These are phyloP conservation scores for Coniochaeta pulveracea DNA, from an alignment of 2,329 filamentous ascomycete genomes.

Conservation along the genomic window DNA sequence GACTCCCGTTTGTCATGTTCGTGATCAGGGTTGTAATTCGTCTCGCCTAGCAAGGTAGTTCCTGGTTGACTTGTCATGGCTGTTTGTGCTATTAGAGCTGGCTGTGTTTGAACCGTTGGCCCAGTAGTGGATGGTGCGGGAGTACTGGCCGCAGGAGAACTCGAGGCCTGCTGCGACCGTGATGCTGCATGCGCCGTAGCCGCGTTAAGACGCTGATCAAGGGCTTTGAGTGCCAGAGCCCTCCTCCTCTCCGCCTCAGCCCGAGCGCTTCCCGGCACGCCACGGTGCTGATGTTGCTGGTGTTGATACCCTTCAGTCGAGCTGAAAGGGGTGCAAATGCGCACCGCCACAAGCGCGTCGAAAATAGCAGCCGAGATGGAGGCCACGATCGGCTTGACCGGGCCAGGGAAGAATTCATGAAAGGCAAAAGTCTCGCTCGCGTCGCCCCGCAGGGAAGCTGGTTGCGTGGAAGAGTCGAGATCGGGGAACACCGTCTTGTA, in stretches of 20 bases:
- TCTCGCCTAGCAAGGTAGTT: slow-evolving; percentile 53
- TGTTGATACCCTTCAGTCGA: slow-evolving; percentile 67
- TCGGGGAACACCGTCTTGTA: slow-evolving; percentile 70
- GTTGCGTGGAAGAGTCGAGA: slow-evolving; percentile 46
- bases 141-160: slow-evolving; percentile 24
- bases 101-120: slow-evolving; percentile 46
- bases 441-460: slow-evolving; percentile 65
- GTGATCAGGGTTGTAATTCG: slow-evolving; percentile 21
- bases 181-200: slow-evolving; percentile 48
- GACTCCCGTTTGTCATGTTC: too few species aligned
- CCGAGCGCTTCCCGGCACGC: slow-evolving; percentile 57
- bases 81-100: slow-evolving; percentile 41
- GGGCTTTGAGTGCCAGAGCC: slow-evolving; percentile 77
- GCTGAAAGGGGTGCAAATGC: slow-evolving; percentile 77
- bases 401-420: slow-evolving; percentile 86
- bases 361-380: slow-evolving; percentile 67
- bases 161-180: slow-evolving; percentile 25
- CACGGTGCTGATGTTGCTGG: slow-evolving; percentile 51
- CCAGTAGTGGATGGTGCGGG: slow-evolving; percentile 31
- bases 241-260: slow-evolving; percentile 87
- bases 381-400: slow-evolving; percentile 66
- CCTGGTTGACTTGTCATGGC: slow-evolving; percentile 42
- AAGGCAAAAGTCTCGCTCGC: slow-evolving; percentile 95
- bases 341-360: slow-evolving; percentile 59
- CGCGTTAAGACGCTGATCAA: slow-evolving; percentile 87